phyloP scores from a whole-genome alignment of 2,329 filamentous ascomycete species.

The Escovopsis sp. region DNA sequence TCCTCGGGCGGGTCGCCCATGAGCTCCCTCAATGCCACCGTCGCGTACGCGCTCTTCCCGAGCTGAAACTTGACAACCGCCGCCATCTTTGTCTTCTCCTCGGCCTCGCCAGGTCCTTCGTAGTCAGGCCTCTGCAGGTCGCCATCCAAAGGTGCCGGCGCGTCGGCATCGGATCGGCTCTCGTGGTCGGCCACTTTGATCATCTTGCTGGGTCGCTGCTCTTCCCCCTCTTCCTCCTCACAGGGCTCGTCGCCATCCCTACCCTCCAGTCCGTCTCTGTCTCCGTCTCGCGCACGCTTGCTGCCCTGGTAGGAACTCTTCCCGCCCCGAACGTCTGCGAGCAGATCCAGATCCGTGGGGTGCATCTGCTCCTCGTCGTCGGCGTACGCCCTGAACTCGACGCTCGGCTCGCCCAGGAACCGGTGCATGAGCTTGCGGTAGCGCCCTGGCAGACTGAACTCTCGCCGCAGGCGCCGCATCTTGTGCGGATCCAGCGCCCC shows the following conservation, averaged over 20 bases:
- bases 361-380: conserved; percentile 72
- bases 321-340: conserved; percentile 25
- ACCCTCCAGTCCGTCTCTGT: too few relatives aligned
- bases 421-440: conserved; percentile 75
- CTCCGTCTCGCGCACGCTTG: conserved; percentile 7
- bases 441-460: conserved; percentile 75
- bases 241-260: background rate
- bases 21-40: conserved; percentile 66
- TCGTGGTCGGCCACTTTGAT: conserved; percentile 5
- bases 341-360: conserved; percentile 66
- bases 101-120: background rate
- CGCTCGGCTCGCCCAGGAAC: conserved; percentile 49
- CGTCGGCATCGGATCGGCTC: conserved; percentile 1
- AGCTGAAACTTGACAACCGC: conserved; percentile 64
- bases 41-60: conserved; percentile 69
- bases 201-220: conserved; percentile 9
- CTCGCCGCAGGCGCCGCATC: conserved; percentile 76
- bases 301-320: background rate
- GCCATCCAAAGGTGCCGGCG: background rate
- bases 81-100: conserved; percentile 31
- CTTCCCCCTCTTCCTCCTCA: conserved; percentile 6
- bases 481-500: conserved; percentile 67
- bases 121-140: too few relatives aligned
- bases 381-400: conserved; percentile 55
- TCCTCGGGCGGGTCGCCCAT: conserved; percentile 35